Percentiles rank a stretch among this genome's conserved stretches.
Conservation (phyloP, 495 filamentous ascomycete genomes). For the Symbiotaphrina buchneri region DNA sequence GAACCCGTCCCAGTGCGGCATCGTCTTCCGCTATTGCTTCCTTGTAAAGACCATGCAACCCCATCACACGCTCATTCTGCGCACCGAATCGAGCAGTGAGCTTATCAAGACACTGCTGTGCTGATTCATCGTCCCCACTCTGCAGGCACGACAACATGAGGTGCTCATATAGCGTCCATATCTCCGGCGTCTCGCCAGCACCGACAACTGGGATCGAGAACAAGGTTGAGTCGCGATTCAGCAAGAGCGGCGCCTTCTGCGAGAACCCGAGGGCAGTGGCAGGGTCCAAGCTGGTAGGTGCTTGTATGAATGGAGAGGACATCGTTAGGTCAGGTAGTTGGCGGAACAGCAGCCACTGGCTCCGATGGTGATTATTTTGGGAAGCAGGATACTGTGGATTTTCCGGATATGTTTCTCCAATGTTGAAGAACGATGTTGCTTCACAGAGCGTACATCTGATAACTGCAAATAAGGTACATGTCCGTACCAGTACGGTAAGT, state of each 20-base stretch:
- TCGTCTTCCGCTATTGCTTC: slow-evolving; percentile 56
- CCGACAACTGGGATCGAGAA: slow-evolving; percentile 26
- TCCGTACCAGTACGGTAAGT: too few species aligned
- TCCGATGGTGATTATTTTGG: too few species aligned
- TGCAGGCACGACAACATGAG: slow-evolving; percentile 67
- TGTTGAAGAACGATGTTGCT: too few species aligned
- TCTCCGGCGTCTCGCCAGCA: slow-evolving; percentile 44
- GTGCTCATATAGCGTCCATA: slow-evolving; percentile 70
- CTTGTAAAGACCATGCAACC: slow-evolving; percentile 57
- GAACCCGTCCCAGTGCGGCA: slow-evolving; percentile 35
- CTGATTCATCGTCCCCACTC: slow-evolving; percentile 60
- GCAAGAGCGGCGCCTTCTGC: slow-evolving; percentile 51
- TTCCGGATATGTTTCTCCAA: too few species aligned
- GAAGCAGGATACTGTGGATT: too few species aligned
- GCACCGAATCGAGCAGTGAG: slow-evolving; percentile 61
- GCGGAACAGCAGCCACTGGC: too few species aligned
- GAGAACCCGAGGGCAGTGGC: slow-evolving; percentile 42
- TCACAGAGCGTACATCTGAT: too few species aligned
- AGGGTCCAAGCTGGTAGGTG: too few species aligned
- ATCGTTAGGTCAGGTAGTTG: too few species aligned
- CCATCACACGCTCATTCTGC: slow-evolving; percentile 65
- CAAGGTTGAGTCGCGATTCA: slow-evolving; percentile 24
- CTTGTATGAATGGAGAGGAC: too few species aligned
- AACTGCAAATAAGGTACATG: too few species aligned
- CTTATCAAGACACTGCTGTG: slow-evolving; percentile 45